Evolutionary conservation across 179 eudicot species (phyloP).

Genomic region (Spergularia azorica): DNA sequence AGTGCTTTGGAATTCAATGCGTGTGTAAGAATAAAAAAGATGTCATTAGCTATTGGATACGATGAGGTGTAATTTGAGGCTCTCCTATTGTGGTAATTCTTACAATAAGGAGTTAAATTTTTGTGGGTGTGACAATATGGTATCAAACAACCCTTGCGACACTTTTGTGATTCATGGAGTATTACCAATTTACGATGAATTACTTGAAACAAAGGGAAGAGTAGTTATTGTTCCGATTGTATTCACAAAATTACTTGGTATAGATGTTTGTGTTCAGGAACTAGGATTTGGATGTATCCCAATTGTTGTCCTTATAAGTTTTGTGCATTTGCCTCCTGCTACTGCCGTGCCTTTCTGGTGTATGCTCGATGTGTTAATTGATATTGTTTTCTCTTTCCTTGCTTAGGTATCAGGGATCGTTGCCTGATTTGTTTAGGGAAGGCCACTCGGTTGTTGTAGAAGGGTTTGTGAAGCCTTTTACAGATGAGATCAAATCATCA

Average conservation of each 20-base stretch:
- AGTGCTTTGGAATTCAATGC: too few relatives aligned
- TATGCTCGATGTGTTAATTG: background rate
- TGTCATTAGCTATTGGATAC: too few relatives aligned
- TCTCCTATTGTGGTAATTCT: too few relatives aligned
- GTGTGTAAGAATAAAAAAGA: too few relatives aligned
- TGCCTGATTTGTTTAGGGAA: slow-evolving; percentile 91
- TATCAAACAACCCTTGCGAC: too few relatives aligned
- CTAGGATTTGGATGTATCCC: background rate
- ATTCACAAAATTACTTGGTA: too few relatives aligned
- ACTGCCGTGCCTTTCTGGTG: too few relatives aligned
- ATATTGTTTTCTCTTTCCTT: background rate
- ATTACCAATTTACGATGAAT: background rate
- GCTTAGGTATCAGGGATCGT: slow-evolving; percentile 71
- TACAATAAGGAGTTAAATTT: too few relatives aligned
- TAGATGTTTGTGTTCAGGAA: background rate
- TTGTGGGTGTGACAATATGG: too few relatives aligned
- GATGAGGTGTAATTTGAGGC: too few relatives aligned
- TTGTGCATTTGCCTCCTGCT: too few relatives aligned
- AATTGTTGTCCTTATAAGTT: background rate
- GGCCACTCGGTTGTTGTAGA: slow-evolving; percentile 98
- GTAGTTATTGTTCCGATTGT: background rate
- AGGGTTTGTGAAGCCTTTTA: slow-evolving; percentile 76
- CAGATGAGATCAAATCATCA: slow-evolving; percentile 52
- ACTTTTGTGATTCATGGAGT: too few relatives aligned
- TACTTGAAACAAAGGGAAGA: background rate